Base-by-base conservation (phyloP, 2,329 filamentous ascomycete genomes). In the Pezizomycotina sp. region DNA sequence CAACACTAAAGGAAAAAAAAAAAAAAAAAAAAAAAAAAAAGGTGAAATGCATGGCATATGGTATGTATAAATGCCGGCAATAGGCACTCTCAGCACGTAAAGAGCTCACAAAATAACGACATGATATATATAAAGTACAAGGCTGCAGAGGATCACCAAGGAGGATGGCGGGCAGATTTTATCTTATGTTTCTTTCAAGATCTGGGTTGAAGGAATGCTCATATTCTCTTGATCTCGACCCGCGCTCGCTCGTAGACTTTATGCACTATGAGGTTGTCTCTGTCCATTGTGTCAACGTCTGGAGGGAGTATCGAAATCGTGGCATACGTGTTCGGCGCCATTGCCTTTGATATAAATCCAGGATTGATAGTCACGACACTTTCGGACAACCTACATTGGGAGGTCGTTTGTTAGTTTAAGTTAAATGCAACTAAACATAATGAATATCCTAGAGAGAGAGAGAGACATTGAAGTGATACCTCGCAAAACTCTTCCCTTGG, bases 331-430 rank as follows among this genome's bases (percentile, higher is more conserved):
- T 89, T 89, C 0, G 84, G 68, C 1, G 76, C 83, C 41, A 73
- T 74, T 38, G 79, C 72, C 59, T 92, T 93, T 10, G 82, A 89
- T 21, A 92, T 60, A 31, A 72, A 75, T 4, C 89, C 86, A 0
- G 89, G 86, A 55, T 98, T 98, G 52, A 98, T 77, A 8, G 83
- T 73, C 5, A 95, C 59, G 0, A 93, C 83, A 48, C 77, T 81
- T 52, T 93, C 81, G 7, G n/a, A 95, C 74, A 26, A 93, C 82
- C 83, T 92, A 48, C 2, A 40, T 19, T 18, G 38, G 6, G 1
- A 36, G 38, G 40, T n/a, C n/a, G n/a, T n/a, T 18, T 49, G 47
- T 47, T 33, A 49, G 33, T 23, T 38, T 19, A 38, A 8, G 16
- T 15, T 30, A 36, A 26, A 45, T 9, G 25, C 8, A 18, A 22